Evolutionary conservation across 139 green algal genomes (phyloP).

Genomic region (Monoraphidium neglectum): DNA sequence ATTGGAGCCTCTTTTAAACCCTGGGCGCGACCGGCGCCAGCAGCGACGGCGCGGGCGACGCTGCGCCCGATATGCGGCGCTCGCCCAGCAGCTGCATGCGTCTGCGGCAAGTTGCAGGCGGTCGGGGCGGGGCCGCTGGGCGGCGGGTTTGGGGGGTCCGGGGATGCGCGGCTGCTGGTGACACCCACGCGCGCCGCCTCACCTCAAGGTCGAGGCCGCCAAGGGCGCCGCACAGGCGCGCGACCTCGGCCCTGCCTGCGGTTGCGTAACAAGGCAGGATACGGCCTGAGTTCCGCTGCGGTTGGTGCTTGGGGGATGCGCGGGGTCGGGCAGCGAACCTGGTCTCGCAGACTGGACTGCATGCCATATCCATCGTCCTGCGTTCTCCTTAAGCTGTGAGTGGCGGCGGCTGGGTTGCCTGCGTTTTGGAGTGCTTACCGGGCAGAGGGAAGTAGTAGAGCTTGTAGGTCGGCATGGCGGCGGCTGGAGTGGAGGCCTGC

Average conservation of each 20-base stretch:
- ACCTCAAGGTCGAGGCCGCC: conserved; percentile 29
- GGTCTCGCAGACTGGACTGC: no score
- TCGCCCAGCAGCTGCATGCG: not conserved
- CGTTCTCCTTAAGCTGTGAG: no score
- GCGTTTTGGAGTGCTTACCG: not conserved
- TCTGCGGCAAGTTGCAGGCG: not conserved
- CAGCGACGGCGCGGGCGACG: not conserved
- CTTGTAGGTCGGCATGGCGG: not conserved
- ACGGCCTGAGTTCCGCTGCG: no score
- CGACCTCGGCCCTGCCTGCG: conserved; percentile 24
- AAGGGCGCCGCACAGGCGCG: conserved; percentile 12
- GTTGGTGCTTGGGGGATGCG: no score
- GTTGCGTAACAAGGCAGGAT: no score
- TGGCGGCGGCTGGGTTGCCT: not conserved
- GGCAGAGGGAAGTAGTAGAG: not conserved
- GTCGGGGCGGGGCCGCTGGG: not conserved
- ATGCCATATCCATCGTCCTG: no score
- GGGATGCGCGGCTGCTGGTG: not conserved
- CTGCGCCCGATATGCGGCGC: not conserved
- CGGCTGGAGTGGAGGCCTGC: no score
- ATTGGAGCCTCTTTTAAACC: no score
- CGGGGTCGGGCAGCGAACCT: no score
- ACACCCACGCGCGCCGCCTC: not conserved
- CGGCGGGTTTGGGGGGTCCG: not conserved
- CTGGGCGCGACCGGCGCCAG: not conserved